Conservation (phyloP, 192 early-diverging fungal genomes). For the Phlyctochytrium bullatum region DNA sequence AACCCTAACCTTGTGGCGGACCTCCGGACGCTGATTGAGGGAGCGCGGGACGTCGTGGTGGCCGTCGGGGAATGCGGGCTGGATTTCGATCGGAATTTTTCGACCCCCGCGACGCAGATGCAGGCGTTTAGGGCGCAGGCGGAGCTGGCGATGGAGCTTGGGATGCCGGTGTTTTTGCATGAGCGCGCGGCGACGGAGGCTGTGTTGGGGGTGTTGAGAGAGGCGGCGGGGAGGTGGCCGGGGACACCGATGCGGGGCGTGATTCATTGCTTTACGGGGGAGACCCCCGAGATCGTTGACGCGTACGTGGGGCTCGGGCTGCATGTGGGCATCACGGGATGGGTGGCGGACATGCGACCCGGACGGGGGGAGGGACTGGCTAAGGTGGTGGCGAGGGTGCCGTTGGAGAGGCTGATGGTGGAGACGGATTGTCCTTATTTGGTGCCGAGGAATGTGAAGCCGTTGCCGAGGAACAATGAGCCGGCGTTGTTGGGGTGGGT, state of each 20-base stretch:
- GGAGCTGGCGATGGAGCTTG: conserved; percentile 68
- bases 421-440: conserved; percentile 68
- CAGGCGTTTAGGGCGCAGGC: conserved; percentile 73
- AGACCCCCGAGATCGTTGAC: conserved; percentile 59
- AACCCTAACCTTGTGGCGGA: conserved; percentile 2
- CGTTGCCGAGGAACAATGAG: conserved; percentile 20
- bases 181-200: conserved; percentile 77
- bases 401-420: conserved; percentile 79
- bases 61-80: conserved; percentile 95
- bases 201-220: conserved; percentile 71
- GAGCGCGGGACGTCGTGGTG: conserved; percentile 52
- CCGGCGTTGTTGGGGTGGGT: conserved; percentile 18
- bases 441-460: conserved; percentile 24
- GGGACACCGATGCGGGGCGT: conserved; percentile 51
- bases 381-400: conserved; percentile 66
- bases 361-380: conserved; percentile 32
- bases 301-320: conserved; percentile 64
- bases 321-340: conserved; percentile 95
- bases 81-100: conserved; percentile 83
- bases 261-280: conserved; percentile 88
- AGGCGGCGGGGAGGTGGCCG: background rate
- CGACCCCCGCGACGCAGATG: conserved; percentile 19
- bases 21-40: conserved; percentile 19
- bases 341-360: conserved; percentile 51
- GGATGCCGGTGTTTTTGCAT: conserved; percentile 92